A percentile compares a stretch with the other conserved stretches of the same genome.
These are phyloP conservation scores for Aspergillus sergii DNA, from an alignment of 2,329 filamentous ascomycete genomes.

Conservation along the genomic window DNA sequence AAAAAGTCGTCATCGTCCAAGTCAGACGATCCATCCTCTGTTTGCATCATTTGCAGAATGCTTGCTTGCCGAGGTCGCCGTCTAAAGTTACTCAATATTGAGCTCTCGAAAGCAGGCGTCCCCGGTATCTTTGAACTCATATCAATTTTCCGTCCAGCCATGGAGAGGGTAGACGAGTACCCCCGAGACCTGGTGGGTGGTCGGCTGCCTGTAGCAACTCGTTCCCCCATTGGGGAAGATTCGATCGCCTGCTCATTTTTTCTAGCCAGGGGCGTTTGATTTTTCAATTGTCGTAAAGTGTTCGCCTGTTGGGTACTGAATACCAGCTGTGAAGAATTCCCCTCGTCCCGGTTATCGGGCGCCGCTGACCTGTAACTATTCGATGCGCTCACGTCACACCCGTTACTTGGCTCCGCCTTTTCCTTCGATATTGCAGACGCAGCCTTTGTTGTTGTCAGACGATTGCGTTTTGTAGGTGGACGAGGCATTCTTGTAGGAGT, in stretches of 20 bases:
- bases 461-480: slow-evolving; percentile 31
- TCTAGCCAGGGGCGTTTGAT: slow-evolving; percentile 36
- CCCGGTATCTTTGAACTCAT: slow-evolving; percentile 37
- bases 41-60: slow-evolving; percentile 49
- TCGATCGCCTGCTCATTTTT: slow-evolving; percentile 37
- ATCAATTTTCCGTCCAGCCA: slow-evolving; percentile 42
- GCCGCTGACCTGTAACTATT: slow-evolving; percentile 8
- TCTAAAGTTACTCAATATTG: slow-evolving; percentile 48
- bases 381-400: slow-evolving; percentile 1
- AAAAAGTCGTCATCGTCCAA: slow-evolving; percentile 45
- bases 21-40: slow-evolving; percentile 42
- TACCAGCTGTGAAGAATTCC: slow-evolving; percentile 8
- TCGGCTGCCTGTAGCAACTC: slow-evolving; percentile 35
- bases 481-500: slow-evolving; percentile 27
- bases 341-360: slow-evolving; percentile 1
- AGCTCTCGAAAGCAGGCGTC: slow-evolving; percentile 47
- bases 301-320: slow-evolving; percentile 18
- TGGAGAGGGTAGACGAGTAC: slow-evolving; percentile 43
- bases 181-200: slow-evolving; percentile 41
- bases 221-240: slow-evolving; percentile 38
- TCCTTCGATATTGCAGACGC: slow-evolving; percentile 5
- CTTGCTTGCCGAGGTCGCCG: slow-evolving; percentile 47
- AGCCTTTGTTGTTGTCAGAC: slow-evolving; percentile 17
- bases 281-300: slow-evolving; percentile 24
- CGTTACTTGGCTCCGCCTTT: background rate